Evolutionary conservation across 495 filamentous ascomycete species (phyloP), one percentile per base, ranked within the genome.

Genomic region (Annulohypoxylon stygium): DNA sequence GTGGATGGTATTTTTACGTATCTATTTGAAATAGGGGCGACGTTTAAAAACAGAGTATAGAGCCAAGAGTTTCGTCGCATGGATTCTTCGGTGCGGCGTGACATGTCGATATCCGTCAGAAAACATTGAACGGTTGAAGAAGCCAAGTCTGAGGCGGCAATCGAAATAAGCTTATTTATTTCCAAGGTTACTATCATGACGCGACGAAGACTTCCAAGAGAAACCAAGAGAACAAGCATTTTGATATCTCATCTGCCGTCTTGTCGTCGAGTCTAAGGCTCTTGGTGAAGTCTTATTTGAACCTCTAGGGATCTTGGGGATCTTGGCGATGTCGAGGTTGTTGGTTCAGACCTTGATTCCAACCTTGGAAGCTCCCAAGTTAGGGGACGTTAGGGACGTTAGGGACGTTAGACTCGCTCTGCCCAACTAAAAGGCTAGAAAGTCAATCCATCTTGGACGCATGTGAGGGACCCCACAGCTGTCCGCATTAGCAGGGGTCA

Each of bases 251-350:
- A 30, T 54, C 43, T 47, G 43, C 43, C 43, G 43, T 20, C 43
- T 47, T 60, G 48, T 54, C 34, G 65, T 59, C 25, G 59, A 43
- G 57, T 60, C 47, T 67, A 69, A 50, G 65, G 23, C 18, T 61
- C 75, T 75, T 77, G 65, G 75, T 71, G 60, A 71, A 77, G 54
- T 68, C 72, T 75, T 75, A 39, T 75, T 75, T 77, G 25, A 39
- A 71, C 63, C n/a, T 37, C 57, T 16, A 36, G 54, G 57, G 33
- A 67, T 41, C 71, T 68, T 71, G 67, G 54, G 57, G 33, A 67
- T 41, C 71, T 68, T 71, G 67, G 64, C 67, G 39, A 71, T 65
- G 54, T 58, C 43, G 20, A 54, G 50, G 25, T 54, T 30, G 25
- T 43, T 43, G 39, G 12, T 43, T 30, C 30, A 1, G 30, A 30